phyloP scores from a whole-genome alignment of 2,329 filamentous ascomycete genomes.

The Gnomoniopsis smithogilvyi region DNA sequence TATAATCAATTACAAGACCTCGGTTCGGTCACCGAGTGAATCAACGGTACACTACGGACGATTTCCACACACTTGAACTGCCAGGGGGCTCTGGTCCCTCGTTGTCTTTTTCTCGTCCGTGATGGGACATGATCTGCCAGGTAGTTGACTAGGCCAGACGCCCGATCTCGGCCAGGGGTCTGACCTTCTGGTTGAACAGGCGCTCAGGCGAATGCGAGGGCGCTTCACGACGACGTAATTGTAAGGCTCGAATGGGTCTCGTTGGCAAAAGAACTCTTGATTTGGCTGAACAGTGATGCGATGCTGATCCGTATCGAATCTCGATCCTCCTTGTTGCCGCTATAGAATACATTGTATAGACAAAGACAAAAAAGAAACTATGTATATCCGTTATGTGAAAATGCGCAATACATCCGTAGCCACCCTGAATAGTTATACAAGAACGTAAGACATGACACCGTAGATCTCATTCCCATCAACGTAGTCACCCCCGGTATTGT shows the following conservation, averaged over 20 bases:
- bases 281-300: neutral
- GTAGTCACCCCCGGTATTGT: neutral
- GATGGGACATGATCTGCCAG: too few species aligned
- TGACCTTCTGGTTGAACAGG: too few species aligned
- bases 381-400: neutral
- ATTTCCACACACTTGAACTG: neutral
- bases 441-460: neutral
- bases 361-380: neutral
- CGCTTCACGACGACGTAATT: too few species aligned
- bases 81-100: neutral
- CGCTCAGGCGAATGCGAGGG: neutral
- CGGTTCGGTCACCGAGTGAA: conserved; percentile 3
- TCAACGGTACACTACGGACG: neutral
- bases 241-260: neutral
- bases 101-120: neutral
- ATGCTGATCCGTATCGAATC: neutral
- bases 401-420: neutral
- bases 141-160: too few species aligned
- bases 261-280: neutral
- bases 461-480: neutral
- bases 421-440: conserved; percentile 2
- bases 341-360: conserved; percentile 3
- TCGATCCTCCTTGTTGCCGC: neutral
- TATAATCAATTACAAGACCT: neutral
- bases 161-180: too few species aligned